These are phyloP conservation scores for Argentina anserina DNA, from an alignment of 306 rosid genomes.

Conservation along the genomic window DNA sequence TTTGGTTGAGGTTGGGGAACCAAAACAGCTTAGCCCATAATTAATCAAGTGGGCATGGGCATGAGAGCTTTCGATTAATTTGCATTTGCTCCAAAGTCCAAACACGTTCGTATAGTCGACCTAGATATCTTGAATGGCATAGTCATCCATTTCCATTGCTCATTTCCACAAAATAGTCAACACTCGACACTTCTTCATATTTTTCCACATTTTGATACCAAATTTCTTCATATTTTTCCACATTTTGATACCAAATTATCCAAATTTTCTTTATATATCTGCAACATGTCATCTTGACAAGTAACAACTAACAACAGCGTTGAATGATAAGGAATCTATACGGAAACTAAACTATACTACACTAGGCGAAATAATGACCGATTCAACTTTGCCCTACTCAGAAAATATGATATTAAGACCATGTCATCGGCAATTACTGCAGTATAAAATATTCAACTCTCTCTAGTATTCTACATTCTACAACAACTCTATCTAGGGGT, in stretches of 20 bases:
- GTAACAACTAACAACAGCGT: background rate
- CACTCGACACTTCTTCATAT: background rate
- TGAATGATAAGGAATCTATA: background rate
- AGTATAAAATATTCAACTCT: background rate
- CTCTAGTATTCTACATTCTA: background rate
- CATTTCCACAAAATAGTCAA: background rate
- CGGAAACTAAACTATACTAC: no score
- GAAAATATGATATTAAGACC: background rate
- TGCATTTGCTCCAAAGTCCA: background rate
- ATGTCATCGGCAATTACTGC: no score
- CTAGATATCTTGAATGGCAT: background rate
- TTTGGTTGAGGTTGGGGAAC: background rate
- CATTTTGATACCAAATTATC: background rate
- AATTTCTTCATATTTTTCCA: background rate
- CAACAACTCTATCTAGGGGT: background rate
- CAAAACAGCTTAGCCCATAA: background rate
- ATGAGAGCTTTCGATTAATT: background rate
- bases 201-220: background rate
- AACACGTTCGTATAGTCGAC: background rate
- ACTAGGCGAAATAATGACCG: no score
- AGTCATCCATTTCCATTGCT: background rate
- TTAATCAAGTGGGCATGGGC: background rate
- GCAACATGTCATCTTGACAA: background rate
- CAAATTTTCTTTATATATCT: background rate
- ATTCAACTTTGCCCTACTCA: background rate